phyloP scores from a whole-genome alignment of 225 moss, liverwort and hornwort species.

The Thuidium tamariscinum region DNA sequence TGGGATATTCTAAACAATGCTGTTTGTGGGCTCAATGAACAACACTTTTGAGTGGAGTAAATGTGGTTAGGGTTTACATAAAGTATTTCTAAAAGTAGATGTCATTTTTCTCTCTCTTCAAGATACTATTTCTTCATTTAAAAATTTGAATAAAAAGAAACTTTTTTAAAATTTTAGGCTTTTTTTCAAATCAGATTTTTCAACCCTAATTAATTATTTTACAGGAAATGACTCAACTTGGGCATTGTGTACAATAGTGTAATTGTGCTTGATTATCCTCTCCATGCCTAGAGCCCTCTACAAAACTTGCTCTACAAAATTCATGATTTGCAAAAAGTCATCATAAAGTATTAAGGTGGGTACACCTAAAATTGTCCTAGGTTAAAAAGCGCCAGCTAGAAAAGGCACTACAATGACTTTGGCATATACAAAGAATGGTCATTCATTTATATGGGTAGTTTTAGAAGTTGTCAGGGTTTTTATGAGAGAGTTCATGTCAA shows the following conservation, averaged over 20 bases:
- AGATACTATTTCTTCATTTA: not conserved
- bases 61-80: too few species aligned
- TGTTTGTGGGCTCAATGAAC: not conserved
- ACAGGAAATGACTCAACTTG: accelerated
- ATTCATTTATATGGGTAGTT: too few species aligned
- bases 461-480: too few species aligned
- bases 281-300: too few species aligned
- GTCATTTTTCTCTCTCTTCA: accelerated
- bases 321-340: too few species aligned
- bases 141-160: not conserved
- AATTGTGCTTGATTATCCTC: not conserved
- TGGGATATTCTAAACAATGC: not conserved
- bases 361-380: too few species aligned
- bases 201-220: not conserved
- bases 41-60: not conserved
- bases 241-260: accelerated
- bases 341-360: too few species aligned
- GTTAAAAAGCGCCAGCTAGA: too few species aligned
- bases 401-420: too few species aligned
- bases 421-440: too few species aligned
- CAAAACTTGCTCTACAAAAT: too few species aligned
- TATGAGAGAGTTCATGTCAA: too few species aligned
- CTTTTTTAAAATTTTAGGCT: not conserved
- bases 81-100: not conserved
- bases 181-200: not conserved